phyloP scores from a whole-genome alignment of 345 rosid species.

The Moricandia arvensis region DNA sequence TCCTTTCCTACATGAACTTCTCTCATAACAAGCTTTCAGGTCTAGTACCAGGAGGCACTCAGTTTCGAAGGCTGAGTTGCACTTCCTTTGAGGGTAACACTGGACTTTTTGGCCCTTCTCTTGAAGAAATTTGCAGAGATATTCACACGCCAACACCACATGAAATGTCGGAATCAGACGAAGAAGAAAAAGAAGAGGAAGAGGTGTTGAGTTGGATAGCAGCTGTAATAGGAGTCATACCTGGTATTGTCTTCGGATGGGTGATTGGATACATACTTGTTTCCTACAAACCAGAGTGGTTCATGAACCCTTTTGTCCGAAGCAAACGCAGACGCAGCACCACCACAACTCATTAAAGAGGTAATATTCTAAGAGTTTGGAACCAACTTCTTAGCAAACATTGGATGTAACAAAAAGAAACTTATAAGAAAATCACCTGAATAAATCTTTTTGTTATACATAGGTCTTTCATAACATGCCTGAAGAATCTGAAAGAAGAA shows the following conservation, averaged over 20 bases:
- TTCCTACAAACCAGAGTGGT: not conserved
- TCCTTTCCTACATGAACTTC: not conserved
- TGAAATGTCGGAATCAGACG: not conserved
- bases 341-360: not conserved
- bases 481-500: not conserved
- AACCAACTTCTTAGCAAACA: not conserved
- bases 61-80: not conserved
- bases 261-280: not conserved
- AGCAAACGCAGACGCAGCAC: too few species aligned
- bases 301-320: not conserved
- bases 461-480: not conserved
- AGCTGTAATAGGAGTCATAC: not conserved
- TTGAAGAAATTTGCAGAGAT: not conserved
- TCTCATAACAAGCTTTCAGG: not conserved
- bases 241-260: not conserved
- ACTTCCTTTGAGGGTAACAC: not conserved
- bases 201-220: not conserved
- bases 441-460: not conserved
- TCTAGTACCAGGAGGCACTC: not conserved
- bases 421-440: not conserved
- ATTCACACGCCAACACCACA: not conserved
- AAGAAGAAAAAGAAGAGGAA: not conserved
- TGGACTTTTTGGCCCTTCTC: not conserved
- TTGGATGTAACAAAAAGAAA: not conserved
- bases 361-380: not conserved